Evolutionary conservation across 306 rosid species (phyloP).

Genomic region (Vachellia collinsii): DNA sequence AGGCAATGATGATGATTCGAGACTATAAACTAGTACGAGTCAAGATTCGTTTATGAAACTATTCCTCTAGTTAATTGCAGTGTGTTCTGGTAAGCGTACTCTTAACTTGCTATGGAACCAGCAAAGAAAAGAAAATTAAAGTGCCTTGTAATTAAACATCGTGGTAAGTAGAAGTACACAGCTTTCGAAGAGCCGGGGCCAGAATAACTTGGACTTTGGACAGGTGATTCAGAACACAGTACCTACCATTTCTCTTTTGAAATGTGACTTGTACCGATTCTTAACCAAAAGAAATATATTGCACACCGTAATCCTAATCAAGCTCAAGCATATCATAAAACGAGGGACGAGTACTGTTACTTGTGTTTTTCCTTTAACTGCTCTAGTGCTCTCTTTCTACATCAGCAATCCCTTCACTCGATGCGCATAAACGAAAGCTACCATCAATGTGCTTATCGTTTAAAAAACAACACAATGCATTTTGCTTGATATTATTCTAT

Average conservation of each 20-base stretch:
- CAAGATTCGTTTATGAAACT: neutral
- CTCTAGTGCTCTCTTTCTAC: neutral
- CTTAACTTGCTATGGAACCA: neutral
- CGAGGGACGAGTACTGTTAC: neutral
- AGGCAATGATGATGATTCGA: constrained; percentile 26
- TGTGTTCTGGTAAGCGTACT: neutral
- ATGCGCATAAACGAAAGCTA: neutral
- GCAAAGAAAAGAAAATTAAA: neutral
- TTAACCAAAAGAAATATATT: neutral
- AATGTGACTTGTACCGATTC: neutral
- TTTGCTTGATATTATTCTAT: neutral
- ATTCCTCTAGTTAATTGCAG: neutral
- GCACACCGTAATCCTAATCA: neutral
- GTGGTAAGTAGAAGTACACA: neutral
- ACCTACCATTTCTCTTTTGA: neutral
- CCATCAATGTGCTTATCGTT: neutral
- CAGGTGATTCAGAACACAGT: neutral
- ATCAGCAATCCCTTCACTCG: neutral
- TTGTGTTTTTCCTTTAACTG: neutral
- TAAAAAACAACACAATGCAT: neutral
- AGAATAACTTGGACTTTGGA: neutral
- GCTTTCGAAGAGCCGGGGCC: constrained; percentile 1
- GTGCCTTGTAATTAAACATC: neutral
- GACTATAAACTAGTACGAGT: constrained; percentile 22
- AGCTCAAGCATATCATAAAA: neutral